Evolutionary conservation across 2,329 filamentous ascomycete genomes (phyloP), one percentile per base, ranked within the genome.

Genomic region (Colletotrichum kahawae): DNA sequence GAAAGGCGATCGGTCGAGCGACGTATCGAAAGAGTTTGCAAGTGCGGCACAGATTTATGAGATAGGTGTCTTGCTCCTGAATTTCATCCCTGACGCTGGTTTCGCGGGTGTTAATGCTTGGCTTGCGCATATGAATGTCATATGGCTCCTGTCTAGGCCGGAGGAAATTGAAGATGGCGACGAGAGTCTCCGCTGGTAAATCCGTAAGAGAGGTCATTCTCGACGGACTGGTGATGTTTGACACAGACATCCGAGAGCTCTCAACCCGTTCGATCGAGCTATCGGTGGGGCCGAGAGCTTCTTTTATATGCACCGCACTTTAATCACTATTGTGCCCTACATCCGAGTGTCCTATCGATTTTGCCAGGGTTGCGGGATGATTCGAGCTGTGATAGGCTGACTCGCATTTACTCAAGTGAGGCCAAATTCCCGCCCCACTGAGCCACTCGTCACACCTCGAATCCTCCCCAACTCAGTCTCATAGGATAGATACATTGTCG

Each of bases 241-340:
- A 51, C n/a, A 21, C 13, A 10, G 4, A 51, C 4, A 51, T 51
- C 43, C n/a, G 1, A 12, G 6, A 51, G 10, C 10, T 21, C 43
- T 21, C 43, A 10, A 24, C 6, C n/a, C 43, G 43, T n/a, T 4
- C 43, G 0, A 51, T 51, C 13, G 6, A 51, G 43, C 43, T 51
- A 51, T 5, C 12, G 1, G n/a, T 51, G n/a, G 16, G 2, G 0
- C 12, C 10, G 13, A 12, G n/a, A 51, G 13, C 6, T 1, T 21
- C n/a, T 21, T 51, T 7, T 51, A 24, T 21, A 16, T 21, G 21
- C 43, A 51, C 6, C 12, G 3, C 21, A 21, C n/a, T 51, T 7
- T n/a, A 7, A n/a, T 7, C 43, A 1, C 6, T 7, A 51, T 7
- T 7, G 0, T 51, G 43, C n/a, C 6, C n/a, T 51, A 8, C 10